Conservation (phyloP, 2,329 filamentous ascomycete species). For the Zymoseptoria brevis region DNA sequence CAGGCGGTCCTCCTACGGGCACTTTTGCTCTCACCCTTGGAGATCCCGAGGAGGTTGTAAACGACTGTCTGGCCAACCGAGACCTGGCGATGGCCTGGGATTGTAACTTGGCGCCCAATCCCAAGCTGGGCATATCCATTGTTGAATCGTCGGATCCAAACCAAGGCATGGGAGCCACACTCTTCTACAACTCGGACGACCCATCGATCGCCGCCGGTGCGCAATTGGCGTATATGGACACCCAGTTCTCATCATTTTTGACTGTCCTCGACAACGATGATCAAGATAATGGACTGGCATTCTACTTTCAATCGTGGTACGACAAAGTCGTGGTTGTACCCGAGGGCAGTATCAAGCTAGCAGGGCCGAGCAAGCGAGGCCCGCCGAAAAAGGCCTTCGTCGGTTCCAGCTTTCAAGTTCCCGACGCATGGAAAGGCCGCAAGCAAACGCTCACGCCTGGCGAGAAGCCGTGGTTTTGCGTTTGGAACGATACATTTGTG, state of each 20-base stretch:
- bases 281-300: conserved; percentile 51
- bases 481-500: conserved; percentile 59
- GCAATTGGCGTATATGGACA: conserved; percentile 44
- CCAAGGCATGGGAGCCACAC: conserved; percentile 20
- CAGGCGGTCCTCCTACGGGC: conserved; percentile 49
- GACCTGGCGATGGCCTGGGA: conserved; percentile 54
- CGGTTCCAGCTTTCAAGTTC: conserved; percentile 1
- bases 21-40: conserved; percentile 48
- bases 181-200: conserved; percentile 25
- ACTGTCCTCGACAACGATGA: conserved; percentile 53
- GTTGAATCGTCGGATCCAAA: conserved; percentile 12
- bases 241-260: conserved; percentile 36
- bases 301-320: conserved; percentile 55
- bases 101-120: conserved; percentile 44
- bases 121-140: conserved; percentile 25
- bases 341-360: conserved; percentile 24
- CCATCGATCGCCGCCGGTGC: conserved; percentile 49
- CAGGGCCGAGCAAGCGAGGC: background rate
- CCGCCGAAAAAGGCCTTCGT: background rate
- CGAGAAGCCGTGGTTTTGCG: conserved; percentile 61
- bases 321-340: conserved; percentile 56
- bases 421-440: conserved; percentile 23
- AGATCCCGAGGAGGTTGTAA: conserved; percentile 42
- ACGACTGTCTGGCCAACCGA: conserved; percentile 51
- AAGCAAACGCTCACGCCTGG: conserved; percentile 43